These are phyloP conservation scores for Linaria vulgaris DNA, from an alignment of 257 asterid genomes.

Conservation along the genomic window DNA sequence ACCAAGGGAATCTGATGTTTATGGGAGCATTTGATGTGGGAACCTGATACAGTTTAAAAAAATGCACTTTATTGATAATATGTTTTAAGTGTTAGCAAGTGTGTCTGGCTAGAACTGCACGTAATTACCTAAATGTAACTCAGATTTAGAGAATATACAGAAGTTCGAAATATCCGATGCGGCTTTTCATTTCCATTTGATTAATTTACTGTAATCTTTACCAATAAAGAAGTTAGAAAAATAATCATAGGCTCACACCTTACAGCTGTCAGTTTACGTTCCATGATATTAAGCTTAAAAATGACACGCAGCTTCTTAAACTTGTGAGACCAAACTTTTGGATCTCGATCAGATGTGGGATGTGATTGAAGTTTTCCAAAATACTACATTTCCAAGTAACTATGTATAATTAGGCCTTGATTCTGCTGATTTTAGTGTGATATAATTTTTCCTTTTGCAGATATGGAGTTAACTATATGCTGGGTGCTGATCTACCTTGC, in stretches of 20 bases:
- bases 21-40: neutral
- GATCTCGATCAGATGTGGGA: no score
- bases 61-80: no score
- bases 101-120: neutral
- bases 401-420: neutral
- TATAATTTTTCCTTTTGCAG: slow-evolving; percentile 24
- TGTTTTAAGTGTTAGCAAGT: neutral
- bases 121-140: neutral
- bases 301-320: neutral
- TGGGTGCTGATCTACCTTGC: neutral
- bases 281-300: neutral
- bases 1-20: neutral
- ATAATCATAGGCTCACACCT: no score
- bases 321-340: no score
- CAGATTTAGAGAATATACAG: neutral
- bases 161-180: neutral
- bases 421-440: slow-evolving; percentile 12
- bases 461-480: slow-evolving; percentile 1
- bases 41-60: no score
- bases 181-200: no score
- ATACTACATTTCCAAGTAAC: neutral
- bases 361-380: no score
- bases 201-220: no score
- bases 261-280: no score
- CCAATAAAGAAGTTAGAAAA: no score